Conservation (phyloP, 1,284 basidiomycete species). For the Lignosus rhinocerotis region DNA sequence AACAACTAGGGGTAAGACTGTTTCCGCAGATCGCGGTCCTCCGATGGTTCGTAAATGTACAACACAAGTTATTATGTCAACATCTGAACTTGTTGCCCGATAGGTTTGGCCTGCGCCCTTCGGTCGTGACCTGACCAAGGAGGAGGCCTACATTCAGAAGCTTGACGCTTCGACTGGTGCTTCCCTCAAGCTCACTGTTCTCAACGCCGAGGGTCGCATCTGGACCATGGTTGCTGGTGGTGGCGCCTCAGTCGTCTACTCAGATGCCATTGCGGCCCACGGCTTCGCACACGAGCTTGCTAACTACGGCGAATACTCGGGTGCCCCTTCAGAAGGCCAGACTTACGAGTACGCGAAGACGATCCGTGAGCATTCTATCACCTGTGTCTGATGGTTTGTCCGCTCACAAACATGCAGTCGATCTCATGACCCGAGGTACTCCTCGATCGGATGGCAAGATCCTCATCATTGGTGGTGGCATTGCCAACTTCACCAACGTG, state of each 20-base stretch:
- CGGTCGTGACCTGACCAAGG: conserved; percentile 97
- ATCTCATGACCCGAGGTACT: conserved; percentile 91
- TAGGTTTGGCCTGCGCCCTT: conserved; percentile 94
- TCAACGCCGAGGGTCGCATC: conserved; percentile 92
- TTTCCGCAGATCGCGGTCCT: conserved; percentile 91
- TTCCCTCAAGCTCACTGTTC: conserved; percentile 95
- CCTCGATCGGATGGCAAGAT: conserved; percentile 91
- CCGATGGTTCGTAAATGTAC: conserved; percentile 69
- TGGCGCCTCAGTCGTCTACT: conserved; percentile 82
- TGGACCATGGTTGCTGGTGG: conserved; percentile 99
- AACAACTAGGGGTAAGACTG: conserved; percentile 45
- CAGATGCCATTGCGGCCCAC: conserved; percentile 95
- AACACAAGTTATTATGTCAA: conserved; percentile 23
- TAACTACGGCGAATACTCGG: conserved; percentile 99
- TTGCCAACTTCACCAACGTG: conserved; percentile 99
- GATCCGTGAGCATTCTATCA: conserved; percentile 60
- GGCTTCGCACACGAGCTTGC: conserved; percentile 97
- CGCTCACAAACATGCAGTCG: conserved; percentile 48
- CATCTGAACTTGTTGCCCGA: neutral
- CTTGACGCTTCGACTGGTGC: conserved; percentile 97
- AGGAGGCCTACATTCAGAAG: conserved; percentile 99
- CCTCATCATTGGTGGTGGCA: conserved; percentile 99
- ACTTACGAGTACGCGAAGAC: conserved; percentile 99
- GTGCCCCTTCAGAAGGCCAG: conserved; percentile 97
- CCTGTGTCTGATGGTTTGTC: neutral